Evolutionary conservation across 2,329 filamentous ascomycete genomes (phyloP).

Genomic region (Ploettnerulaceae sp.): DNA sequence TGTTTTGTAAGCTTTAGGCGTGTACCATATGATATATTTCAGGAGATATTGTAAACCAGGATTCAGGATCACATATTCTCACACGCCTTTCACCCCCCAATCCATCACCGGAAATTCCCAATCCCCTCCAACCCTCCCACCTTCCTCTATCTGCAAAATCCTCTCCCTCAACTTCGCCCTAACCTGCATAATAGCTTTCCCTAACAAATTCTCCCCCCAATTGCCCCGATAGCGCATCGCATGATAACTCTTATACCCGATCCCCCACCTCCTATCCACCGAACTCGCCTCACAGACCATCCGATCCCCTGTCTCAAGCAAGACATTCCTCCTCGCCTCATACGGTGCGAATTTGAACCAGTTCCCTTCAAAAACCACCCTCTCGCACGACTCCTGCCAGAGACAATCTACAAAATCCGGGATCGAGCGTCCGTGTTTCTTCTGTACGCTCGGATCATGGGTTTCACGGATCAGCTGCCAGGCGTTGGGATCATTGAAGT

Average conservation of each 20-base stretch:
- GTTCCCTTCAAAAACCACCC: slow-evolving; percentile 33
- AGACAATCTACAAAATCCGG: slow-evolving; percentile 29
- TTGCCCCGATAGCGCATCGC: slow-evolving; percentile 7
- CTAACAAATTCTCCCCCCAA: slow-evolving; percentile 15
- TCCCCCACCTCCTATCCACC: slow-evolving; percentile 35
- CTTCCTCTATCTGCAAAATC: not conserved
- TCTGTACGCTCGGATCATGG: slow-evolving; percentile 31
- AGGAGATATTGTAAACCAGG: too few relatives aligned
- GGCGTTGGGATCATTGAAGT: slow-evolving; percentile 32
- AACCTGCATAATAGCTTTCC: slow-evolving; percentile 12
- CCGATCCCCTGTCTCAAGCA: slow-evolving; percentile 33
- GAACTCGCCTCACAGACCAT: slow-evolving; percentile 33
- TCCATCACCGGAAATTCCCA: slow-evolving; percentile 10
- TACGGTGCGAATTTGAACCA: slow-evolving; percentile 35
- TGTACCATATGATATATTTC: too few relatives aligned
- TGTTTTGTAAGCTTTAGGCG: too few relatives aligned
- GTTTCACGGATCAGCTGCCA: slow-evolving; percentile 29
- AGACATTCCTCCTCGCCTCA: slow-evolving; percentile 23
- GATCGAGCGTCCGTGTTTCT: slow-evolving; percentile 28
- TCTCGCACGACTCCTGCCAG: slow-evolving; percentile 24
- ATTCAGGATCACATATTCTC: too few relatives aligned
- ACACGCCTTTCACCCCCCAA: too few relatives aligned
- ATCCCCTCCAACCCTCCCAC: not conserved
- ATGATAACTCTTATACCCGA: slow-evolving; percentile 28
- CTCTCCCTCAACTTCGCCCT: slow-evolving; percentile 8